Evolutionary conservation across 768 basidiomycete genomes (phyloP).

Genomic region (Auriscalpium vulgare): DNA sequence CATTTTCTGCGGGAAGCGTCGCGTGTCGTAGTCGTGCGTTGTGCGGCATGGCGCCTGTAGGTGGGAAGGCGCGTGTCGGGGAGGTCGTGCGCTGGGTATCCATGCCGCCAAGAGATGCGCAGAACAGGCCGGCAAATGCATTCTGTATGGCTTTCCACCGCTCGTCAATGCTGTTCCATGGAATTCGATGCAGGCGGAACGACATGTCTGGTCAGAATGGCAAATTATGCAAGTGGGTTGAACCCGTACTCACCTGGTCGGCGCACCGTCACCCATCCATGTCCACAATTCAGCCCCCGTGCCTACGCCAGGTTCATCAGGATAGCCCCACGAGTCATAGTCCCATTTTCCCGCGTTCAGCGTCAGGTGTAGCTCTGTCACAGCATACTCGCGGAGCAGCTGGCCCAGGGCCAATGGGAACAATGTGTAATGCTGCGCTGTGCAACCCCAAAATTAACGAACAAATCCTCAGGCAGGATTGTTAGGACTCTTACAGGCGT

Average conservation of each 20-base stretch:
- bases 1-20: constrained; percentile 70
- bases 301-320: constrained; percentile 66
- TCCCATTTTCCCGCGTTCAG: constrained; percentile 92
- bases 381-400: constrained; percentile 75
- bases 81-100: constrained; percentile 71
- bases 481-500: constrained; percentile 37
- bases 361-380: constrained; percentile 83
- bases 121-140: constrained; percentile 88
- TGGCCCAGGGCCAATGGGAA: constrained; percentile 86
- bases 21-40: constrained; percentile 55
- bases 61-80: constrained; percentile 51
- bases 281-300: constrained; percentile 88
- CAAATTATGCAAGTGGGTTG: neutral
- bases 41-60: constrained; percentile 53
- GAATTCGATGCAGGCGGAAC: too few relatives aligned
- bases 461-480: neutral
- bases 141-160: constrained; percentile 85
- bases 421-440: constrained; percentile 80
- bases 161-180: constrained; percentile 47
- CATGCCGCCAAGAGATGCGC: constrained; percentile 78
- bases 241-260: constrained; percentile 36
- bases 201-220: neutral
- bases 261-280: constrained; percentile 72
- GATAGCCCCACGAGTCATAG: constrained; percentile 77
- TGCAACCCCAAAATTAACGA: neutral